Base-by-base conservation (phyloP, 805 yeast species). In the Myxozyma vanderwaltii region DNA sequence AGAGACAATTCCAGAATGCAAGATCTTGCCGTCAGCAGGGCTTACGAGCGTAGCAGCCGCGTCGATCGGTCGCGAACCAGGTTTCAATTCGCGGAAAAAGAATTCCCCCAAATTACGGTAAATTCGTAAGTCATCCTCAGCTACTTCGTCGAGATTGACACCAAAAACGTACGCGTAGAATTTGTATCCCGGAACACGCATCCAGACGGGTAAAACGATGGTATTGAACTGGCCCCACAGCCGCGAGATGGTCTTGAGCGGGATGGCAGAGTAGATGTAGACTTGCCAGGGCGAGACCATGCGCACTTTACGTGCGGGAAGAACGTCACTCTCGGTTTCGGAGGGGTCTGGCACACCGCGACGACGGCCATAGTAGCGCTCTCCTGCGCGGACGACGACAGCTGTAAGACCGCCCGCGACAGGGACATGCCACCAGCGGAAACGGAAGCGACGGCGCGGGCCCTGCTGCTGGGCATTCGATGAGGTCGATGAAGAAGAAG, bases 171-270 rank as follows among this genome's bases (percentile, higher is more conserved):
- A 77, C 1, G 96, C 82, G 71, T 94, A 94, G 55, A 91, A 77
- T 69, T 78, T 81, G 75, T 80, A 94, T 6, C 96, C 85, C 21
- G 95, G 94, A 10, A 80, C 83, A 67, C 99, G 81, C 61, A 92
- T 68, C 95, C 97, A 90, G 26, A 85, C 79, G 0, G 99, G 99
- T 63, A 94, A 77, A 47, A 84, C 86, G 46, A 91, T 79, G 56
- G 85, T 85, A 71, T 94, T 94, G 58, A 94, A 81, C 68, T 83
- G 84, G 33, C 99, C 99, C 99, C 99, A 94, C 46, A 92, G 75
- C 62, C 99, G 82, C 0, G 97, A 91, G 35, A 91, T 78, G 1
- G 96, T 88, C 70, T 91, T 90, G 71, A 94, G 80, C 0, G 99
- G 99, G 48, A 94, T 77, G 1, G 97, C 86, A 2, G 91, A 84